These are phyloP conservation scores for Chrysanthemum makinoi DNA, from an alignment of 129 eudicot species.

Conservation along the genomic window DNA sequence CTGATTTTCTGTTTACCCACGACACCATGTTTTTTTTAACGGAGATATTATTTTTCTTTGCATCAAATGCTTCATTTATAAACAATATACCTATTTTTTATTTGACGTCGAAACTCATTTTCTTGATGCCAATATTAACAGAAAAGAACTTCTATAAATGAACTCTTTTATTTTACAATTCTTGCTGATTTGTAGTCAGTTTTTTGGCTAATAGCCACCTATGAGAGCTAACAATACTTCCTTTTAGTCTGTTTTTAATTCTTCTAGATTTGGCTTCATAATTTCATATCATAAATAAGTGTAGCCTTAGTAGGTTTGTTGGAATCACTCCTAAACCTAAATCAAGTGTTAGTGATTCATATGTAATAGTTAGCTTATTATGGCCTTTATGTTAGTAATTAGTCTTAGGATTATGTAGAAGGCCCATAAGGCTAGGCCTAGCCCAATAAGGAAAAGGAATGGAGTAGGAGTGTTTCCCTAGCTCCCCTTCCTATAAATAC, in stretches of 20 bases:
- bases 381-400: too few relatives aligned
- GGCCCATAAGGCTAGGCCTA: too few relatives aligned
- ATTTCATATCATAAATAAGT: constrained; percentile 1
- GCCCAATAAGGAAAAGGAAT: too few relatives aligned
- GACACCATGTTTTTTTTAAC: background rate
- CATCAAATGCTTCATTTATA: background rate
- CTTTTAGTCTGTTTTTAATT: background rate
- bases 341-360: too few relatives aligned
- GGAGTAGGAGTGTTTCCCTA: too few relatives aligned
- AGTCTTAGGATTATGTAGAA: too few relatives aligned
- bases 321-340: too few relatives aligned
- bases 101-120: background rate
- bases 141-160: background rate
- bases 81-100: background rate
- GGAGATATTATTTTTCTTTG: background rate
- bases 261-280: background rate
- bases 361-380: too few relatives aligned
- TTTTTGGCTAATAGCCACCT: background rate
- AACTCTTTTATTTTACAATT: background rate
- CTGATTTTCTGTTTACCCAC: background rate
- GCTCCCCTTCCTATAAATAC: too few relatives aligned
- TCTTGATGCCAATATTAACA: background rate
- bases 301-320: constrained; percentile 4
- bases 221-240: too few relatives aligned
- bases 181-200: background rate